phyloP scores from a whole-genome alignment of 129 eudicot species.

The Lonicera japonica region DNA sequence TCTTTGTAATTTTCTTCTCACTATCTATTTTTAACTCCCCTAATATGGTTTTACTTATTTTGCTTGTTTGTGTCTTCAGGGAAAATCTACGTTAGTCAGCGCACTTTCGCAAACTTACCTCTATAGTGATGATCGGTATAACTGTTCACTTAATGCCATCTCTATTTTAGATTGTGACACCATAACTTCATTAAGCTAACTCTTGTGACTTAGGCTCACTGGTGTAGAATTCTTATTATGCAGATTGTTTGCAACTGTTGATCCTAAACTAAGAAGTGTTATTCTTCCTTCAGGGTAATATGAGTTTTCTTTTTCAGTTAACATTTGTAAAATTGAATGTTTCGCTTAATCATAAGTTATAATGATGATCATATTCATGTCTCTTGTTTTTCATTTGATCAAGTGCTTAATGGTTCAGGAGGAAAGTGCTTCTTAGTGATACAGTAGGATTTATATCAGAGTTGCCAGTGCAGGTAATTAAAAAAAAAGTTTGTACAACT shows the following conservation, averaged over 20 bases:
- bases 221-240: constrained; percentile 1
- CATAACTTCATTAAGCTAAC: neutral
- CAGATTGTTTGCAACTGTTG: constrained; percentile 98
- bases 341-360: too few relatives aligned
- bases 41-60: constrained; percentile 3
- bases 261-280: constrained; percentile 77
- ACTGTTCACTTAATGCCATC: neutral
- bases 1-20: neutral
- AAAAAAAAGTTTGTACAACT: neutral
- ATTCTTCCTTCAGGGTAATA: constrained; percentile 94
- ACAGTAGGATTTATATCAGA: constrained; percentile 98
- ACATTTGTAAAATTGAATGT: too few relatives aligned
- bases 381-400: constrained; percentile 7
- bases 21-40: neutral
- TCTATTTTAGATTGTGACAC: too few relatives aligned
- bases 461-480: constrained; percentile 85
- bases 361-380: neutral
- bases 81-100: constrained; percentile 88
- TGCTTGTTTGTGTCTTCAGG: constrained; percentile 35
- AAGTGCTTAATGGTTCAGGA: constrained; percentile 40
- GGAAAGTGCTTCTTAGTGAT: constrained; percentile 88
- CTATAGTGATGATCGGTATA: constrained; percentile 89
- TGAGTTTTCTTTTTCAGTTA: neutral
- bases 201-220: neutral
- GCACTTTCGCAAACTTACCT: constrained; percentile 69